phyloP scores from a whole-genome alignment of 768 basidiomycete genomes.

The Suillus discolor region DNA sequence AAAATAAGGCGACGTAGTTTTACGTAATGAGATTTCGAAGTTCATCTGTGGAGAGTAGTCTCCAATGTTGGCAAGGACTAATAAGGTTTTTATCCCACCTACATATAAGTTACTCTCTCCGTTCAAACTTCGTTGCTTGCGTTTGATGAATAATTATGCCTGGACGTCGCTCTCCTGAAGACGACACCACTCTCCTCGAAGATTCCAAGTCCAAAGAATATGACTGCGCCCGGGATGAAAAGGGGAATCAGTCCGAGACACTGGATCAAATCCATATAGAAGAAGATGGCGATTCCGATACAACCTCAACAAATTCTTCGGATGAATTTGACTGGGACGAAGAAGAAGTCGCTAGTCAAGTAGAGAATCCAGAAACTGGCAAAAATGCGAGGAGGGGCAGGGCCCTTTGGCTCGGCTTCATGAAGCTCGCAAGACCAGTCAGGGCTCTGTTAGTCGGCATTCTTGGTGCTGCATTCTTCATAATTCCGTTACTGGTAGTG shows the following conservation, averaged over 20 bases:
- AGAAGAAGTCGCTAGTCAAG: conserved; percentile 44
- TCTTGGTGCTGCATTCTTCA: conserved; percentile 63
- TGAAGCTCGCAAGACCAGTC: conserved; percentile 63
- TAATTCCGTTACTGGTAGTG: conserved; percentile 72
- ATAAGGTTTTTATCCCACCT: conserved; percentile 4
- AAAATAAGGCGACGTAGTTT: no score
- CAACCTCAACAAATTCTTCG: conserved; percentile 57
- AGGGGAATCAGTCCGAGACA: conserved; percentile 13
- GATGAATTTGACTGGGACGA: conserved; percentile 82
- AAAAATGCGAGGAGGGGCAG: conserved; percentile 62
- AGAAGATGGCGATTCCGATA: conserved; percentile 27
- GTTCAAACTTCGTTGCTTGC: not conserved
- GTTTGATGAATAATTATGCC: conserved; percentile 19
- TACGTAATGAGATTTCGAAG: no score
- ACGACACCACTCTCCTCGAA: conserved; percentile 11
- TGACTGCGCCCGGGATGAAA: conserved; percentile 13
- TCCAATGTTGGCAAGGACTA: not conserved
- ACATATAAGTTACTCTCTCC: not conserved
- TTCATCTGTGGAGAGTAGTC: not conserved
- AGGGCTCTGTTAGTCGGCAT: conserved; percentile 59
- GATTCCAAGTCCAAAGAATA: conserved; percentile 15
- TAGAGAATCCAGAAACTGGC: conserved; percentile 24
- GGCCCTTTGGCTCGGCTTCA: conserved; percentile 62
- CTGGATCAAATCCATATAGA: conserved; percentile 12
- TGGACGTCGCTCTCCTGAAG: conserved; percentile 14